phyloP scores from a whole-genome alignment of 164 flowering plant species.

The Aristolochia californica region DNA sequence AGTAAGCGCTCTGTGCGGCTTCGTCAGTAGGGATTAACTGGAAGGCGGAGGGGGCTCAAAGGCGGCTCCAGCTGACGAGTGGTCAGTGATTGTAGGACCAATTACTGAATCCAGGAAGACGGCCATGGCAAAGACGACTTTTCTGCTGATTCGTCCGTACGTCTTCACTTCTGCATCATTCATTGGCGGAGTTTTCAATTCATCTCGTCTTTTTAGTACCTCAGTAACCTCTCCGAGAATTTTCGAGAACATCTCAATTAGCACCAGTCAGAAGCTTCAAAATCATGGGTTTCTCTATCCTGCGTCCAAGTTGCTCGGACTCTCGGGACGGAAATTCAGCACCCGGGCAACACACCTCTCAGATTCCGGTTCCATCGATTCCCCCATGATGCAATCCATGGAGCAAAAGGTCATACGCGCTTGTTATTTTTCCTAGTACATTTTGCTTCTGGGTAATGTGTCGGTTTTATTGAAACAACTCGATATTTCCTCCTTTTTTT shows the following conservation, averaged over 20 bases:
- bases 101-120: no score
- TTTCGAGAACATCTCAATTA: background rate
- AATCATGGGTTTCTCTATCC: background rate
- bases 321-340: constrained; percentile 14
- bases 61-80: no score
- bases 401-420: constrained; percentile 44
- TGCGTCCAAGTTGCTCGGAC: background rate
- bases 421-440: background rate
- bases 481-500: background rate
- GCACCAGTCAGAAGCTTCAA: background rate
- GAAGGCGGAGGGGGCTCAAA: no score
- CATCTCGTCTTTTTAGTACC: background rate
- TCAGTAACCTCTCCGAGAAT: background rate
- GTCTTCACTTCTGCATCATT: background rate
- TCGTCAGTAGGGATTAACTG: background rate
- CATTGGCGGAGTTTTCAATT: background rate
- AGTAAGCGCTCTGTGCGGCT: no score
- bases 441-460: background rate
- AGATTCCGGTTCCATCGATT: constrained; percentile 50
- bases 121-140: background rate
- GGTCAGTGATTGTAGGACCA: no score
- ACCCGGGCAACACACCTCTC: constrained; percentile 36
- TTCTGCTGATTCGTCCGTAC: background rate
- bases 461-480: background rate
- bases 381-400: constrained; percentile 64